Evolutionary conservation across 768 basidiomycete species (phyloP), one percentile per base, ranked within the genome.

Genomic region (Lentinula edodes): DNA sequence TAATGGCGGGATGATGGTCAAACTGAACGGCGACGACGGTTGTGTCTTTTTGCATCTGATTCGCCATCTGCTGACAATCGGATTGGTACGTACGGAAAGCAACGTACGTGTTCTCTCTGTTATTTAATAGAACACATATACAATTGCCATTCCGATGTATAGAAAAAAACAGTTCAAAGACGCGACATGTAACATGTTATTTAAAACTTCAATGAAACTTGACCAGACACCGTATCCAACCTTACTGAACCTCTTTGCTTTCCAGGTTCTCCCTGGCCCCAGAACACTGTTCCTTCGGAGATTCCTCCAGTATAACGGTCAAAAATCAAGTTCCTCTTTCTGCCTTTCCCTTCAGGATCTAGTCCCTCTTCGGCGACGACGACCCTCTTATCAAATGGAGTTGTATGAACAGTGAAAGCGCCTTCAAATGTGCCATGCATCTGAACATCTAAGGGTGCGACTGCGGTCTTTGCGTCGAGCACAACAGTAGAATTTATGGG

Each of bases 401-500:
- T 42, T 12, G 66, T 61, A 16, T 70, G 67, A 46, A 72, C 32
- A 9, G 54, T 32, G 61, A 74, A 71, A 8, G 41, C 35, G 38
- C 75, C 76, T 55, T 76, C 75, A 62, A 62, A 76, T n/a, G 73
- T 65, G 10, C 61, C 55, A 38, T 70, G 66, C 20, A 76, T 62
- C n/a, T 28, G 9, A 43, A 75, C 67, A 35, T 52, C 16, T 7
- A 71, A 70, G 8, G 67, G 68, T 9, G 68, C 61, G 58, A 74
- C 71, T 35, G 66, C 32, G 46, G 72, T 73, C 3, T 55, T 54
- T 5, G 65, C 70, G 6, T 50, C 15, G 34, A 71, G 42, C 61
- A 51, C 52, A 13, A 76, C 65, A 12, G 59, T 56, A n/a, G 72
- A 70, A 61, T 69, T 66, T 16, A 70, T 63, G 5, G 75, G 71